Evolutionary conservation across 495 filamentous ascomycete species (phyloP), one percentile per base, ranked within the genome.

Genomic region (Aspergillus nidulans): DNA sequence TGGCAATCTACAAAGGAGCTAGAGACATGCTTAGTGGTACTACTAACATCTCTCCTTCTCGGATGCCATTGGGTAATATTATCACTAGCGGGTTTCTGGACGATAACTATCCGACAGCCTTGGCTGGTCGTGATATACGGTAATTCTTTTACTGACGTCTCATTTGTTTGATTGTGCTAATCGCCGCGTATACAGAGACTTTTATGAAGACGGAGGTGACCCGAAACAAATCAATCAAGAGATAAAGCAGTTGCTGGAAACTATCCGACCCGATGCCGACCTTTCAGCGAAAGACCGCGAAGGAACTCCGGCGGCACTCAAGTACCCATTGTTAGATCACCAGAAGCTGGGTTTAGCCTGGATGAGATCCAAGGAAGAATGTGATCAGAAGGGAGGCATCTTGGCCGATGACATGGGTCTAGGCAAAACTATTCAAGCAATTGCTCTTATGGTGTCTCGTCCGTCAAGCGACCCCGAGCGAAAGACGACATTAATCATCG

Each of bases 341-440:
- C 91, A 96, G 65, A 89, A 90, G 55, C 65, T 95, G 15, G 91
- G 89, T 15, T 65, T 96, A 38, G 77, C 82, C 0, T 96, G 91
- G 91, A 81, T 95, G 76, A 87, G 85, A 61, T 77, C 82, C 6
- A 90, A 88, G 79, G 91, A 96, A 68, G 81, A 87, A 44, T 82
- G 86, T 13, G 77, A 72, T 3, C 88, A 87, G 54, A 90, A 87
- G 60, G 91, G 91, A 34, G 91, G 90, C 10, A 90, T 96, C 58
- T 78, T 94, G 43, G 91, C 89, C 4, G 90, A 95, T 64, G 90
- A 92, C 47, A 98, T 98, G 94, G 94, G 94, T 10, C 77, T 98
- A 9, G 94, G 94, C 19, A 98, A 98, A 73, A 98, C 94, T 1
- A 87, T 98, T 44, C 88, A 92, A 58, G 84, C 90, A 15, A 76